Base-by-base conservation (phyloP, 176 grass and related monocot species). In the Rhynchospora tenuis region DNA sequence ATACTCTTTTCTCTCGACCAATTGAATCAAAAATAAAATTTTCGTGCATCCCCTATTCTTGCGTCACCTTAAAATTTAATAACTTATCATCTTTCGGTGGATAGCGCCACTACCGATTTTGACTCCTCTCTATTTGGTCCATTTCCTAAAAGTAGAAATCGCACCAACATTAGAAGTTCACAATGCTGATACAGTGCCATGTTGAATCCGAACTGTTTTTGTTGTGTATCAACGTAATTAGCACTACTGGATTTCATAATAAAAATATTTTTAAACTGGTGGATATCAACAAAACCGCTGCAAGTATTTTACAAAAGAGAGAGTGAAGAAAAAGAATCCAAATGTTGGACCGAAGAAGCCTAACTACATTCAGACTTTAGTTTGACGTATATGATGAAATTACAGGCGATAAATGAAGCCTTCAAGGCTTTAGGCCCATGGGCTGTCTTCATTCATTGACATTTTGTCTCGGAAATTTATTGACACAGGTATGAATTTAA, bases 51-150 rank as follows among this genome's bases (percentile, higher is more conserved):
- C 48, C 19, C 71, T 22, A 72, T 72, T 72, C 50, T 68, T 16
- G 60, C 62, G 43, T 74, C 54, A 59, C 26, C 65, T 44, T 73
- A 9, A 28, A 73, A 17, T 38, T 74, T 74, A 15, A 10, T 59
- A 43, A 59, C 33, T 58, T 72, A 84, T 70, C 64, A 84, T 56
- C 38, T 77, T 31, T 77, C 73, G 3, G 73, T 77, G 73, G 73
- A 77, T 52, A 77, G 50, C 50, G 48, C 48, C 73, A 77, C 73
- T 77, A 56, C 14, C 5, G 73, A 31, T 56, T 77, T 77, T 56
- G 73, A 77, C 23, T 76, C 48, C 14, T 77, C 47, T 29, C 48
- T 77, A 56, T 31, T 77, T 56, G 73, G 50, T 56, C 14, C 73
- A 28, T 56, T 76, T 76, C 12, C 7, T 76, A 77, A 77, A 75